These are phyloP conservation scores for Tolypocladium inflatum DNA, from an alignment of 2,329 filamentous ascomycete species.

Conservation along the genomic window DNA sequence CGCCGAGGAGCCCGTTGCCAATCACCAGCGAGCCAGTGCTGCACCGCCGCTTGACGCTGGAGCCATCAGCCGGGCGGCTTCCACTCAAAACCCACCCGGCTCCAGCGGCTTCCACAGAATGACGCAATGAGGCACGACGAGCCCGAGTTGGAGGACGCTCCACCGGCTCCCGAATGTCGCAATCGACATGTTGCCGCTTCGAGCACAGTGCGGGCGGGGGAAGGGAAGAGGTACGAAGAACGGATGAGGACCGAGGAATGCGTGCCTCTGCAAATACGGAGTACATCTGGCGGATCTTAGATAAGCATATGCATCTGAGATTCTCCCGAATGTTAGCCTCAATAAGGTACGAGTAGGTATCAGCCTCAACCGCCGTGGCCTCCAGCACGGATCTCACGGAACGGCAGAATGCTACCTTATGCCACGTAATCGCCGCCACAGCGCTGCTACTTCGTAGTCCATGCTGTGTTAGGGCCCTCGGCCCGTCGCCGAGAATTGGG, in stretches of 20 bases:
- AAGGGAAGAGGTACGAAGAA: neutral
- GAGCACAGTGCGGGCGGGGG: neutral
- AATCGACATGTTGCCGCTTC: neutral
- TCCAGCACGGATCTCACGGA: too few species aligned
- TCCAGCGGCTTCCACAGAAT: neutral
- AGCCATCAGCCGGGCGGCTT: neutral
- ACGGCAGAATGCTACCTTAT: too few species aligned
- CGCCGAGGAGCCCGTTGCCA: neutral
- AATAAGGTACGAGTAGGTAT: too few species aligned
- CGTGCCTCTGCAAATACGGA: neutral
- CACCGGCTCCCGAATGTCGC: neutral
- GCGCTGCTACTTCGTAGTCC: too few species aligned
- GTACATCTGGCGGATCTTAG: neutral
- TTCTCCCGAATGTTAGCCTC: neutral
- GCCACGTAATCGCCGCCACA: too few species aligned
- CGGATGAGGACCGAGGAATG: neutral
- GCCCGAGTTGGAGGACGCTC: neutral
- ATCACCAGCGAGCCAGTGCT: neutral
- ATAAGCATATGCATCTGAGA: neutral
- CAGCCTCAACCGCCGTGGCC: too few species aligned
- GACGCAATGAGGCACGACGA: neutral
- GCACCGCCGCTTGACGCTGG: neutral
- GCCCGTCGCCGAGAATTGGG: too few species aligned
- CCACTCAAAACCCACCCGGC: neutral
- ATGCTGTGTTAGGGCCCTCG: too few species aligned